Evolutionary conservation across 192 early-diverging fungal genomes (phyloP).

Genomic region (Podila verticillata): DNA sequence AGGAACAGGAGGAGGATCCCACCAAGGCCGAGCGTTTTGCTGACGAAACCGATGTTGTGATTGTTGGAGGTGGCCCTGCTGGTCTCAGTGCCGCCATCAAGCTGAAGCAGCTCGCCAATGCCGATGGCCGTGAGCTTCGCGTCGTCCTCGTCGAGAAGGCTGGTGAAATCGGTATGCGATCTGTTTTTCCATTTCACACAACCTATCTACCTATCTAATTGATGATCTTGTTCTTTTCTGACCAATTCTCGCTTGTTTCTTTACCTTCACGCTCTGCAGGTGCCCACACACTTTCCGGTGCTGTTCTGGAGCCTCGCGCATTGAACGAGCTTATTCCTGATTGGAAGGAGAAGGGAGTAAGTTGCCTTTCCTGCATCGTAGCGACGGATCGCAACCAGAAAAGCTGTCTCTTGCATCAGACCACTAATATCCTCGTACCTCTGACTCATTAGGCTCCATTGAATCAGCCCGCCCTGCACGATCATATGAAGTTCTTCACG

Average conservation of each 20-base stretch:
- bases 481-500: slow-evolving; percentile 90
- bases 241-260: not conserved
- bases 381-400: not conserved
- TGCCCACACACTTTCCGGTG: slow-evolving; percentile 95
- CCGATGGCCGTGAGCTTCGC: slow-evolving; percentile 82
- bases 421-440: not conserved
- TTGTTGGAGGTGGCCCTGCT: slow-evolving; percentile 95
- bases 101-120: slow-evolving; percentile 88
- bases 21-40: slow-evolving; percentile 68
- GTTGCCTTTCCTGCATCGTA: not conserved
- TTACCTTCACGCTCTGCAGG: slow-evolving; percentile 53
- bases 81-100: slow-evolving; percentile 96
- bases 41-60: slow-evolving; percentile 95
- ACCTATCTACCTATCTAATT: not conserved
- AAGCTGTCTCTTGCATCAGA: not conserved
- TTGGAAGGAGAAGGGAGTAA: slow-evolving; percentile 91
- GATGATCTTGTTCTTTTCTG: not conserved
- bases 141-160: slow-evolving; percentile 97
- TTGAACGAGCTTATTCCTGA: slow-evolving; percentile 96
- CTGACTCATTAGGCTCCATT: slow-evolving; percentile 76
- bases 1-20: slow-evolving; percentile 60
- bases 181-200: not conserved
- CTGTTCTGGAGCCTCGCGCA: slow-evolving; percentile 92
- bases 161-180: slow-evolving; percentile 79
- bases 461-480: slow-evolving; percentile 83